Evolutionary conservation across 1,284 basidiomycete genomes (phyloP), one percentile per base, ranked within the genome.

Genomic region (Leccinum pallidistipes): DNA sequence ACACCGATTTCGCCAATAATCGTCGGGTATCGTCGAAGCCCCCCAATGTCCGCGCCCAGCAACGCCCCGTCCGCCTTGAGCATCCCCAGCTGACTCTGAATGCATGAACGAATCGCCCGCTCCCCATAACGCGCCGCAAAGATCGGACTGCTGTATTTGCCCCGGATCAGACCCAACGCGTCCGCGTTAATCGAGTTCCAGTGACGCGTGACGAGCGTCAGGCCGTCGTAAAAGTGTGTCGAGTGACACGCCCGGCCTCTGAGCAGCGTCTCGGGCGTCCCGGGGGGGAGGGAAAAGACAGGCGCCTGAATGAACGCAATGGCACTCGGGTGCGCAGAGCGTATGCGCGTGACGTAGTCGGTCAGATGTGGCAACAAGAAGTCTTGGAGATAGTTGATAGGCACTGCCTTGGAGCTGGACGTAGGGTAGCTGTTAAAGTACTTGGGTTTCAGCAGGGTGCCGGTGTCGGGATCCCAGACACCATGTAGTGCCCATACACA

Each of bases 181-280:
- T 99, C 97, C 2, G 95, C 96, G 70, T 98, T 98, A 83, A 97
- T 94, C 93, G 91, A 95, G 72, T 95, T 92, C 95, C 94, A 97
- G 68, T 95, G 92, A 34, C 91, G 81, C 38, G 91, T 92, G 32
- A 93, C 79, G 18, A 92, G 82, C 7, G 91, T 92, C 51, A 98
- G 80, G 1, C 97, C 97, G 70, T 99, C 97, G 74, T 98, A 99
- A 74, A 95, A 99, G 76, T 99, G 97, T 0, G 88, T 83, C 0
- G 93, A 90, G 64, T 92, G 90, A 58, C 86, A 92, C 9, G 85
- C 89, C 2, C 97, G 86, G 0, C 89, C 88, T 50, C 81, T 78
- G 14, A 96, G 79, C 51, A 86, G 77, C 2, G 81, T 81, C 59
- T 86, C 83, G 2, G 74, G 71, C 3, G 94, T 78, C 3, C 81